Evolutionary conservation across 495 filamentous ascomycete species (phyloP), one percentile per base, ranked within the genome.

Genomic region (Patellaria atrata): DNA sequence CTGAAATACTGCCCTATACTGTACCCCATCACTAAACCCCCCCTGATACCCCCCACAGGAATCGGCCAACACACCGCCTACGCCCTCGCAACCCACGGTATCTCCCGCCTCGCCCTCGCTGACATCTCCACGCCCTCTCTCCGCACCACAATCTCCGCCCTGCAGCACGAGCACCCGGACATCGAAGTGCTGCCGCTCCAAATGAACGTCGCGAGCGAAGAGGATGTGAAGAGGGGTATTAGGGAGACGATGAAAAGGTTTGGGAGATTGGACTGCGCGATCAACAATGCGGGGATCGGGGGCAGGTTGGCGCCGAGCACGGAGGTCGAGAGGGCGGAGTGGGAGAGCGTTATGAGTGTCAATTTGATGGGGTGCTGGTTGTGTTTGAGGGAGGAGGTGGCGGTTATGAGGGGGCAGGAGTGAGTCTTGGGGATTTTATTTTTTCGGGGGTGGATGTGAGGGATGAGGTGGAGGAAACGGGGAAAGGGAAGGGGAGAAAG

Each of bases 351-450:
- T 1, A 46, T 63, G 5, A 48, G 47, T 27, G 47, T 70, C 20
- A 68, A 70, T 30, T 49, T 63, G 35, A 64, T 54, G 2, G 67
- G 64, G 0, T 57, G 65, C 4, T 62, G 59, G 53, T 43, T 67
- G 3, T 63, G 64, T 30, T 60, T 65, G 38, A 55, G 58, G 30
- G 60, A 56, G 7, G 40, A 67, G 32, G 56, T 69, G 29, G 51
- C 50, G 33, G 60, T 66, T 45, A 68, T 71, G 64, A 33, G 67
- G 24, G 58, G 48, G 34, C 65, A 68, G 38, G 57, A 65, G 52
- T 59, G 37, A 33, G 11, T 35, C 38, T n/a, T 13, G 16, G 6
- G 43, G 24, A 6, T 37, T 46, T 28, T 22, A 27, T 8, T 16
- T 37, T 4, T 17, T 29, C 1, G 29, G 21, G n/a, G n/a, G n/a